Evolutionary conservation across 805 yeast species (phyloP).

Genomic region (Wickerhamiella domercqiae): DNA sequence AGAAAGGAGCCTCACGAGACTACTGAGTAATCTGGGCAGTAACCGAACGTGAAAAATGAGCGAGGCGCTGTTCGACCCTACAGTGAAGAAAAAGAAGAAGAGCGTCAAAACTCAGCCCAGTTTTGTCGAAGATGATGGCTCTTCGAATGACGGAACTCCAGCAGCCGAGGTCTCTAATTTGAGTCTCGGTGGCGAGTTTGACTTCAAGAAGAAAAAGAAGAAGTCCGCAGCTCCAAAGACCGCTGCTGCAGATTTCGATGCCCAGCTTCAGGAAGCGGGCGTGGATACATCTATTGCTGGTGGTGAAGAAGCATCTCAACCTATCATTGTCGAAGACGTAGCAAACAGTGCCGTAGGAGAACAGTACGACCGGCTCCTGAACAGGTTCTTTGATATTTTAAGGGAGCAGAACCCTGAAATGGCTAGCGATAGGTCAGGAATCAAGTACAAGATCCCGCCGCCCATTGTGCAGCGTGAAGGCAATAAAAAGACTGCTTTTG

Average conservation of each 20-base stretch:
- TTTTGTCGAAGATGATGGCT: conserved; percentile 26
- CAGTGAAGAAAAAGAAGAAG: conserved; percentile 26
- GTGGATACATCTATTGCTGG: conserved; percentile 35
- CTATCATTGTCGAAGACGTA: conserved; percentile 16
- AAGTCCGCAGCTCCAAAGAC: conserved; percentile 41
- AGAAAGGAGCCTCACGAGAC: too few relatives aligned
- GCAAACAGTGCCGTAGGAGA: conserved; percentile 1
- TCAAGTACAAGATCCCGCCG: conserved; percentile 92
- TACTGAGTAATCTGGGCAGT: too few relatives aligned
- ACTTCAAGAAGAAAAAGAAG: conserved; percentile 67
- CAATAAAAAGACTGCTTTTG: conserved; percentile 85
- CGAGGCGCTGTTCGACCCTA: conserved; percentile 22
- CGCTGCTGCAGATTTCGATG: conserved; percentile 70
- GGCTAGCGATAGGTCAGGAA: conserved; percentile 89
- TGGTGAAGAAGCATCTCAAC: conserved; percentile 9
- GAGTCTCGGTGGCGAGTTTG: conserved; percentile 18
- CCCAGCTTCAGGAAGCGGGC: conserved; percentile 82
- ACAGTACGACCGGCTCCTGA: conserved; percentile 53
- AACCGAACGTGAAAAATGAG: conserved; percentile 12
- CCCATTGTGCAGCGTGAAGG: conserved; percentile 97
- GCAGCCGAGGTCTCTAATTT: conserved; percentile 8
- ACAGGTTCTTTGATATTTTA: conserved; percentile 72
- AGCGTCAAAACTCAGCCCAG: conserved; percentile 23
- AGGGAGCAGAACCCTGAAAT: conserved; percentile 93
- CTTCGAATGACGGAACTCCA: conserved; percentile 39